Conservation (phyloP, 345 rosid species). For the Gossypioides kirkii region DNA sequence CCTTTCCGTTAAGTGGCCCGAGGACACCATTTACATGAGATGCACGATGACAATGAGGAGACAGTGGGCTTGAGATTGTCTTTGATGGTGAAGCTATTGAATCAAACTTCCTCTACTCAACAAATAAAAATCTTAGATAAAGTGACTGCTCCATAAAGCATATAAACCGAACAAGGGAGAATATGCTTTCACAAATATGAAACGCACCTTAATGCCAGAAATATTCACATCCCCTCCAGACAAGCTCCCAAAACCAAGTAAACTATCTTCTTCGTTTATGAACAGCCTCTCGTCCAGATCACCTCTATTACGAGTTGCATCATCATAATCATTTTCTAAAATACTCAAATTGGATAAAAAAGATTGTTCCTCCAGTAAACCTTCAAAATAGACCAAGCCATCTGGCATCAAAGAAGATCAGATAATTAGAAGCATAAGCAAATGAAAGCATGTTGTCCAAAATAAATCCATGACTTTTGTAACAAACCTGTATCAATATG, state of each 20-base stretch:
- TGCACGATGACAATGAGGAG: constrained; percentile 75
- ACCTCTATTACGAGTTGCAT: constrained; percentile 51
- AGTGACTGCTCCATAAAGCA: background rate
- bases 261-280: constrained; percentile 75
- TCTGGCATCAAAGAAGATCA: constrained; percentile 44
- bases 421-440: constrained; percentile 16
- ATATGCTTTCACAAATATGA: constrained; percentile 10
- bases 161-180: background rate
- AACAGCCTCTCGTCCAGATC: constrained; percentile 87
- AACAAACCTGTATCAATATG: constrained; percentile 56
- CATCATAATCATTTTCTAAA: constrained; percentile 72
- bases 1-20: constrained; percentile 38
- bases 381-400: constrained; percentile 81
- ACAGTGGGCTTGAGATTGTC: constrained; percentile 71
- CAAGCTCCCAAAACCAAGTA: constrained; percentile 66
- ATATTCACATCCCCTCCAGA: constrained; percentile 57
- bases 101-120: constrained; percentile 64
- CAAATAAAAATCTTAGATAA: constrained; percentile 4
- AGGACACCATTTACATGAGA: constrained; percentile 52
- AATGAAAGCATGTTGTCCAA: constrained; percentile 5
- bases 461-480: constrained; percentile 1
- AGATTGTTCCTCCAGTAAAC: constrained; percentile 75
- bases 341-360: constrained; percentile 49
- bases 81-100: constrained; percentile 73
- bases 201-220: constrained; percentile 54